These are phyloP conservation scores for Penicillium goetzii DNA, from an alignment of 495 filamentous ascomycete genomes.

Conservation along the genomic window DNA sequence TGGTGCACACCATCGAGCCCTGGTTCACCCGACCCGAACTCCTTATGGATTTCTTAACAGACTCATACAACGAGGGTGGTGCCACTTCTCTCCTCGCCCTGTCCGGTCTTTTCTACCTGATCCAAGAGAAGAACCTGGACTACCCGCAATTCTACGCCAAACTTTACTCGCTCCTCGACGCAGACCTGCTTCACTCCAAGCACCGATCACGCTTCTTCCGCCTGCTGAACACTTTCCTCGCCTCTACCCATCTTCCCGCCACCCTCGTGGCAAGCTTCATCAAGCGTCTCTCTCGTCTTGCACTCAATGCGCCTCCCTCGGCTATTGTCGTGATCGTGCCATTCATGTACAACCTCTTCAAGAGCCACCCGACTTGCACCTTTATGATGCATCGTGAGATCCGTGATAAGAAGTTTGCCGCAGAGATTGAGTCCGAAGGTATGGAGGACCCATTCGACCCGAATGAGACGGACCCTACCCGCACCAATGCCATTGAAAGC, in stretches of 20 bases:
- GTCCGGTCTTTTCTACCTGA: constrained; percentile 93
- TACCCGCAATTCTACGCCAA: constrained; percentile 94
- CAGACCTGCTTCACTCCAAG: constrained; percentile 85
- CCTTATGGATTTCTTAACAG: constrained; percentile 97
- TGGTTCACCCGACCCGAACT: constrained; percentile 85
- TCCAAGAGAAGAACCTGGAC: constrained; percentile 89
- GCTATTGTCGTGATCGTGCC: constrained; percentile 88
- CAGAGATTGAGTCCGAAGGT: constrained; percentile 63
- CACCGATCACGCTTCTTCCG: constrained; percentile 94
- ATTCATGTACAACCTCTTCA: constrained; percentile 94
- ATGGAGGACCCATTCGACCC: constrained; percentile 80
- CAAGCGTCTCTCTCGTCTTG: constrained; percentile 82
- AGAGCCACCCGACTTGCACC: constrained; percentile 83
- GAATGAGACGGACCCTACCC: constrained; percentile 77
- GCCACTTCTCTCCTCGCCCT: constrained; percentile 84
- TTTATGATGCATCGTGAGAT: constrained; percentile 91
- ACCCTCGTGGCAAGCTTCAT: constrained; percentile 92
- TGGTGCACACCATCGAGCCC: constrained; percentile 77
- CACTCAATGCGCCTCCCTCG: constrained; percentile 81
- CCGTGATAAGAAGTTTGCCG: constrained; percentile 57
- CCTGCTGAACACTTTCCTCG: constrained; percentile 86
- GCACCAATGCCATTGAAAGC: constrained; percentile 86
- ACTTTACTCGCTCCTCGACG: constrained; percentile 87
- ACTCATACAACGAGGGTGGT: constrained; percentile 85
- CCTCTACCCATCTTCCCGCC: constrained; percentile 91